A percentile compares a stretch with the other conserved stretches of the same genome.
Evolutionary conservation across 75 land plant genomes (phyloP).

Genomic region (Azolla pinnata): DNA sequence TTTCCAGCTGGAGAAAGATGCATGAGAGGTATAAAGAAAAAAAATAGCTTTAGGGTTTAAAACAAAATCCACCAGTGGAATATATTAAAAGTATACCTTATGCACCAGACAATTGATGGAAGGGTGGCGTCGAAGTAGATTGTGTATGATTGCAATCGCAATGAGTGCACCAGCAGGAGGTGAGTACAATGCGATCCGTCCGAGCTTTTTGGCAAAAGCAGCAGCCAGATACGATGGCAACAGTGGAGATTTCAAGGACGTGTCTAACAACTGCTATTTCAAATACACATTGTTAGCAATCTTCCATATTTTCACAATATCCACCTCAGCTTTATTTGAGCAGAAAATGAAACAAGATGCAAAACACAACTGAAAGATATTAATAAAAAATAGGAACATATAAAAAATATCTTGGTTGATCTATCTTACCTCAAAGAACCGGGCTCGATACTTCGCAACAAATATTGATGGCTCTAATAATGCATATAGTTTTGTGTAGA

Average conservation of each 20-base stretch:
- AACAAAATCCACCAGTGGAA: too few species aligned
- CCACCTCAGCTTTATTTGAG: too few species aligned
- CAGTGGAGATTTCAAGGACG: slow-evolving; percentile 73
- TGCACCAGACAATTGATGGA: slow-evolving; percentile 89
- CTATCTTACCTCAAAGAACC: slow-evolving; percentile 70
- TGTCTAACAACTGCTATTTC: slow-evolving; percentile 93
- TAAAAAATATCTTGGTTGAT: neutral
- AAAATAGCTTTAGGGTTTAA: too few species aligned
- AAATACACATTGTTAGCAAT: too few species aligned
- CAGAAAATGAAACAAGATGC: slow-evolving; percentile 12
- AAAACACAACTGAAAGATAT: neutral
- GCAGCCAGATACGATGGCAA: slow-evolving; percentile 96
- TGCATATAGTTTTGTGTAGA: slow-evolving; percentile 90
- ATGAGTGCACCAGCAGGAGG: slow-evolving; percentile 84
- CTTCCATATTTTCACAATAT: too few species aligned
- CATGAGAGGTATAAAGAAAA: too few species aligned
- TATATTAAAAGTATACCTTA: slow-evolving; percentile 38
- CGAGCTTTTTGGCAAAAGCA: slow-evolving; percentile 88
- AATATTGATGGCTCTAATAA: slow-evolving; percentile 75
- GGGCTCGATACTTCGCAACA: slow-evolving; percentile 78
- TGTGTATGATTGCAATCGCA: slow-evolving; percentile 83
- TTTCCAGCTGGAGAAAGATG: too few species aligned
- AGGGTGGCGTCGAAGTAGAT: slow-evolving; percentile 90
- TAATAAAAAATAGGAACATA: neutral
- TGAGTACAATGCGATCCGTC: slow-evolving; percentile 63